Conservation (phyloP, 257 asterid genomes). For the Catharanthus roseus region DNA sequence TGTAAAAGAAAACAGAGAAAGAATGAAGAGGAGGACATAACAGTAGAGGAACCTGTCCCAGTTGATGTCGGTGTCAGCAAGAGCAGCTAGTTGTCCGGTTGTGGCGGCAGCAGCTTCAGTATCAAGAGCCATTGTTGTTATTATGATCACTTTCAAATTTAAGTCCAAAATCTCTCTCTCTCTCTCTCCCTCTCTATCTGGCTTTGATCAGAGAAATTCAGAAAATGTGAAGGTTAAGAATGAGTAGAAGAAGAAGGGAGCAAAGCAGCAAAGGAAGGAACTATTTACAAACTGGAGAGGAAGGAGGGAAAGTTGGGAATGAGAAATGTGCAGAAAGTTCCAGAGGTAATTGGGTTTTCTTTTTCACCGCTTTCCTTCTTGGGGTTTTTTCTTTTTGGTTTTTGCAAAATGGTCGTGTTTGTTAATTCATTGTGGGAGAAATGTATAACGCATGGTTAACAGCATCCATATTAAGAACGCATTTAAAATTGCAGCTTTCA, state of each 20-base stretch:
- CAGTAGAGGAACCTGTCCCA: constrained; percentile 62
- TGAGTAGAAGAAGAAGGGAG: background rate
- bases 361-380: no score
- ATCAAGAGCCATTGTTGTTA: constrained; percentile 2
- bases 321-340: background rate
- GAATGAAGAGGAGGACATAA: background rate
- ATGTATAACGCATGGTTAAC: no score
- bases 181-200: no score
- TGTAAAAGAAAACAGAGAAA: no score
- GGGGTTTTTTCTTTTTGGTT: no score
- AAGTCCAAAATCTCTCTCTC: no score
- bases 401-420: no score
- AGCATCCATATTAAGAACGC: no score
- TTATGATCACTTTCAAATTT: no score
- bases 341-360: background rate
- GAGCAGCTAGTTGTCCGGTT: constrained; percentile 54
- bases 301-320: constrained; percentile 4
- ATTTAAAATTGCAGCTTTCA: no score
- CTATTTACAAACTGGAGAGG: background rate
- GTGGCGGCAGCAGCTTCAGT: constrained; percentile 13
- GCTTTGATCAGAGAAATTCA: background rate
- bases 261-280: background rate
- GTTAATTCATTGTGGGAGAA: no score
- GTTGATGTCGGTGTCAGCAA: constrained; percentile 80
- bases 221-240: background rate